These are phyloP conservation scores for Draba incana DNA, from an alignment of 345 rosid species.

Conservation along the genomic window DNA sequence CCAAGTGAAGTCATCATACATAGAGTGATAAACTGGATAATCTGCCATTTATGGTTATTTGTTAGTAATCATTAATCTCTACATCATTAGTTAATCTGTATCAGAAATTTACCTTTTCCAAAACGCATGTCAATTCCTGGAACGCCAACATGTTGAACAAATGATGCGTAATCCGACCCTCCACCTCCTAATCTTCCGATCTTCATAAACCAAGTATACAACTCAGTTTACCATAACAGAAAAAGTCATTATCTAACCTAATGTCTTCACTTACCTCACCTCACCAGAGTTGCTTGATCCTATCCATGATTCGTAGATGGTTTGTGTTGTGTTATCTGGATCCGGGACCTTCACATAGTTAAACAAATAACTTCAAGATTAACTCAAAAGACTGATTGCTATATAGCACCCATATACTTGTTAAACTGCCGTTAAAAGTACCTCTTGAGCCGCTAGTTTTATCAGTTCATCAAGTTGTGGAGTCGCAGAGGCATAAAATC, in stretches of 20 bases:
- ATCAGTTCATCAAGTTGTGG: slow-evolving; percentile 83
- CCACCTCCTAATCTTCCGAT: slow-evolving; percentile 67
- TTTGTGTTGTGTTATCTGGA: slow-evolving; percentile 73
- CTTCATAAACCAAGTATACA: slow-evolving; percentile 42
- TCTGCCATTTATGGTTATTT: slow-evolving; percentile 43
- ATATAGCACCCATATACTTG: not conserved
- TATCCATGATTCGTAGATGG: slow-evolving; percentile 68
- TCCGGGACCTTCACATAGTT: slow-evolving; percentile 60
- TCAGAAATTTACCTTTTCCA: slow-evolving; percentile 56
- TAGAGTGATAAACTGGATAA: slow-evolving; percentile 84
- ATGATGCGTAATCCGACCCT: slow-evolving; percentile 78
- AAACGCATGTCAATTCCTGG: slow-evolving; percentile 62
- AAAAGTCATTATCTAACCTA: not conserved
- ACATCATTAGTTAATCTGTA: not conserved
- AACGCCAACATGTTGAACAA: slow-evolving; percentile 80
- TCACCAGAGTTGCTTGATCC: slow-evolving; percentile 46
- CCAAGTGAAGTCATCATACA: slow-evolving; percentile 86
- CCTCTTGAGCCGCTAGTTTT: slow-evolving; percentile 65
- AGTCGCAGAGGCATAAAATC: slow-evolving; percentile 68
- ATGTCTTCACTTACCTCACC: slow-evolving; percentile 44
- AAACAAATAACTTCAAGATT: slow-evolving; percentile 5
- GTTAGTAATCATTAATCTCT: not conserved
- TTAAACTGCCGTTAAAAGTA: slow-evolving; percentile 26
- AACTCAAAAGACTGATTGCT: not conserved
- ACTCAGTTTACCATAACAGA: slow-evolving; percentile 11